phyloP scores from a whole-genome alignment of 2,329 filamentous ascomycete genomes.

The Boeremia exigua region DNA sequence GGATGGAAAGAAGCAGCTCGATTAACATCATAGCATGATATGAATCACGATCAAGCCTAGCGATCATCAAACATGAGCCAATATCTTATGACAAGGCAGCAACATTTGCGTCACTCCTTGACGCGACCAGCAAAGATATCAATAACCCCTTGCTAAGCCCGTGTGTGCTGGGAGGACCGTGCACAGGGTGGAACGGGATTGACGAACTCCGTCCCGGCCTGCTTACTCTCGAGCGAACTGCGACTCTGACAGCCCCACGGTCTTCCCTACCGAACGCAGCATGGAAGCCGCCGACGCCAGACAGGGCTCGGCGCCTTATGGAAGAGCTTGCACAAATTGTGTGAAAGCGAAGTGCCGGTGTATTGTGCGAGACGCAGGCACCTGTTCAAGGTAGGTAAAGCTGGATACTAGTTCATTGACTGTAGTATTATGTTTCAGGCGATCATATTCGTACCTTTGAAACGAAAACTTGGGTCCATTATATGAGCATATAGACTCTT shows the following conservation, averaged over 20 bases:
- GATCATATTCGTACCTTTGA: neutral
- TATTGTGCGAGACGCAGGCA: conserved; percentile 20
- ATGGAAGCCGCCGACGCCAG: conserved; percentile 28
- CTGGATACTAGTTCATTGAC: neutral
- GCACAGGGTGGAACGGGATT: neutral
- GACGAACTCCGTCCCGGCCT: conserved; percentile 5
- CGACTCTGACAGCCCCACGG: neutral
- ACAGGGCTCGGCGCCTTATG: conserved; percentile 29
- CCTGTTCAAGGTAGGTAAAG: conserved; percentile 32
- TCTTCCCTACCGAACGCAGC: neutral
- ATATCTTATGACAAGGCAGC: too few relatives aligned
- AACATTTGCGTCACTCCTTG: too few relatives aligned
- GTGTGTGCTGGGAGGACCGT: neutral
- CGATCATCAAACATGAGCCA: too few relatives aligned
- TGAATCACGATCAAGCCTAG: neutral
- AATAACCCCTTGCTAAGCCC: neutral
- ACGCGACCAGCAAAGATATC: too few relatives aligned
- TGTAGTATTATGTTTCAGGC: neutral
- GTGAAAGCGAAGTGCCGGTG: conserved; percentile 36
- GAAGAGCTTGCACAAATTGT: conserved; percentile 34
- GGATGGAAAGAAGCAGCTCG: conserved; percentile 44
- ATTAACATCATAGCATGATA: neutral
- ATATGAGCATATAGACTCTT: too few relatives aligned
- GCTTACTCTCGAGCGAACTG: neutral
- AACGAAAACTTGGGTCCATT: neutral